Evolutionary conservation across 1,284 basidiomycete species (phyloP).

Genomic region (Pseudomicrostroma phylloplanum): DNA sequence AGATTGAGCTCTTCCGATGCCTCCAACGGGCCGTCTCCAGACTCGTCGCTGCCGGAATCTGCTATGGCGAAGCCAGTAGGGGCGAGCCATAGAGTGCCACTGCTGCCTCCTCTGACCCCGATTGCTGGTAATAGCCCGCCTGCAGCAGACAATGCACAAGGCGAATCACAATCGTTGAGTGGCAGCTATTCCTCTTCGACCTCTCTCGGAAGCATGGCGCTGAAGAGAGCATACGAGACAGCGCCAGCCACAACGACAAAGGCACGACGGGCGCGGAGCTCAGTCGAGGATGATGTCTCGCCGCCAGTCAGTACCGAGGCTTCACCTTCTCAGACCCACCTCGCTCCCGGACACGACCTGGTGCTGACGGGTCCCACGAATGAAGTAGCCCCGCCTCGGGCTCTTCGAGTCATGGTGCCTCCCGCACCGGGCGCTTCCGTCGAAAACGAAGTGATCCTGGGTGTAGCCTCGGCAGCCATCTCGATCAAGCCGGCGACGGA

Average conservation of each 20-base stretch:
- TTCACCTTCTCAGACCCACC: too few species aligned
- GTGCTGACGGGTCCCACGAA: slow-evolving; percentile 34
- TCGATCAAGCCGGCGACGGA: slow-evolving; percentile 13
- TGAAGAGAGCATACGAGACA: background rate
- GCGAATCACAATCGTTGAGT: background rate
- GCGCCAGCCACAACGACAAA: background rate
- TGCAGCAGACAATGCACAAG: background rate
- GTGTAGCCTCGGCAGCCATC: slow-evolving; percentile 32
- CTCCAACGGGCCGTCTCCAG: too few species aligned
- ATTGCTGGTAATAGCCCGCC: background rate
- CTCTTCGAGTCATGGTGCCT: slow-evolving; percentile 28
- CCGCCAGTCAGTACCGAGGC: too few species aligned
- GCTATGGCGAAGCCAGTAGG: too few species aligned
- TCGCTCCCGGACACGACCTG: background rate
- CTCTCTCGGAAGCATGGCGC: background rate
- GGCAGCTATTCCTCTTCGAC: background rate
- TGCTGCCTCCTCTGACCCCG: background rate
- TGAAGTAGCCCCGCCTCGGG: slow-evolving; percentile 18
- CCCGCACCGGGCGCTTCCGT: slow-evolving; percentile 19
- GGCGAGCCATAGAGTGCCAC: background rate
- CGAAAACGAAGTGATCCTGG: slow-evolving; percentile 35
- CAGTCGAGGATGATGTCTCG: too few species aligned
- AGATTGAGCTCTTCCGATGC: too few species aligned
- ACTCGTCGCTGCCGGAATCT: background rate
- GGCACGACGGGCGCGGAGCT: too few species aligned